Conservation (phyloP, 345 rosid species). For the Pugionium cornutum region DNA sequence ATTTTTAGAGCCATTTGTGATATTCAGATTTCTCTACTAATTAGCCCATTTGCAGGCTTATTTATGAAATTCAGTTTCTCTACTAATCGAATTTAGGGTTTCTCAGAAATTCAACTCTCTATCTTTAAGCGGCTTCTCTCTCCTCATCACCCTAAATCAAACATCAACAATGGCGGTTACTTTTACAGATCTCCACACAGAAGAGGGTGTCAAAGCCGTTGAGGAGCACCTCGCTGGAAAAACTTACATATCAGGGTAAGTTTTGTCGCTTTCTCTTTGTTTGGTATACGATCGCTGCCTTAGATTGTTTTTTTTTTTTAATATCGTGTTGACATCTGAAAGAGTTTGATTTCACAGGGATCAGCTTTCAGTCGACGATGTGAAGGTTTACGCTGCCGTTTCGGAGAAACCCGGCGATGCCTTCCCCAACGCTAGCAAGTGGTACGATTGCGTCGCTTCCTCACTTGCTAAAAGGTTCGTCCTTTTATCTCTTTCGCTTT, state of each 20-base stretch:
- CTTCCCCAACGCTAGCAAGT: not conserved
- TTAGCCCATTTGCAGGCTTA: not conserved
- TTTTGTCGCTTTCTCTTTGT: not conserved
- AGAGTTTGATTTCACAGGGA: not conserved
- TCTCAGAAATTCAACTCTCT: not conserved
- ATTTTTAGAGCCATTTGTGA: too few relatives aligned
- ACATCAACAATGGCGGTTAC: not conserved
- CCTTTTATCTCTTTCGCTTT: too few relatives aligned
- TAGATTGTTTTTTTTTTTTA: too few relatives aligned
- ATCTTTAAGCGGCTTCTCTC: not conserved
- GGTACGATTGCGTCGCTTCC: not conserved
- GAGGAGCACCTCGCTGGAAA: slow-evolving; percentile 1
- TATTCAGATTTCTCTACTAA: too few relatives aligned
- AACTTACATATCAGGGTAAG: not conserved
- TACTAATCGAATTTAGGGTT: too few relatives aligned
- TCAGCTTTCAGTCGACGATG: not conserved
- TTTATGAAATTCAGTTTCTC: not conserved
- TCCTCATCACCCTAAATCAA: not conserved
- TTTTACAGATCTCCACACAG: not conserved
- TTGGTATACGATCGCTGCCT: not conserved
- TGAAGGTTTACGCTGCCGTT: not conserved
- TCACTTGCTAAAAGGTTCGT: not conserved
- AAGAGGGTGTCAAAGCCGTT: not conserved
- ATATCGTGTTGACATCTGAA: not conserved
- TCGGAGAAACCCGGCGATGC: not conserved